phyloP scores from a whole-genome alignment of 2,329 filamentous ascomycete genomes.

The Scleromitrula shiraiana region DNA sequence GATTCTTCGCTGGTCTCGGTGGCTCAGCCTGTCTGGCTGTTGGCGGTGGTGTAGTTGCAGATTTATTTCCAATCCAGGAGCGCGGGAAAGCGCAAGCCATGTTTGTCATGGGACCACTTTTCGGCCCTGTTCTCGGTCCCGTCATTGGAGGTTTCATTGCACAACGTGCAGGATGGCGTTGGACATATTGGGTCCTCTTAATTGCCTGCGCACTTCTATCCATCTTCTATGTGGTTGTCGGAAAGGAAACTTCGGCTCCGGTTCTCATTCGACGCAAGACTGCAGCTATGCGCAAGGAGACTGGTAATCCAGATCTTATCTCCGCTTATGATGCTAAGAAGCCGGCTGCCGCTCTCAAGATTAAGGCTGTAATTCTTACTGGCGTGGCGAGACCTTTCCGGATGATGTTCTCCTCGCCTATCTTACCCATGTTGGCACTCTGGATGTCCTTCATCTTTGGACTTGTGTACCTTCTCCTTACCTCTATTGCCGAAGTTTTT shows the following conservation, averaged over 20 bases:
- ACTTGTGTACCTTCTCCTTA: slow-evolving; percentile 44
- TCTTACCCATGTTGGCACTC: slow-evolving; percentile 36
- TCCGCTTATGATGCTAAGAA: slow-evolving; percentile 35
- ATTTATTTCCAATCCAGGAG: slow-evolving; percentile 51
- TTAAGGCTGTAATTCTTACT: slow-evolving; percentile 26
- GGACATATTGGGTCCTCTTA: slow-evolving; percentile 4
- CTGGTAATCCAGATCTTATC: slow-evolving; percentile 30
- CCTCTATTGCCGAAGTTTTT: slow-evolving; percentile 39
- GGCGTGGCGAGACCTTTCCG: slow-evolving; percentile 44
- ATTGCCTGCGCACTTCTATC: slow-evolving; percentile 29
- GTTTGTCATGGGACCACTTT: slow-evolving; percentile 36
- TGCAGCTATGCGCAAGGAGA: not conserved
- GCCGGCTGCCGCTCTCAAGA: slow-evolving; percentile 20
- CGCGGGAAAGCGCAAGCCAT: slow-evolving; percentile 49
- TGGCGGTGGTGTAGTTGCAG: slow-evolving; percentile 53
- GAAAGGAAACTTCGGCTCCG: slow-evolving; percentile 32
- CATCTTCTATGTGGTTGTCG: slow-evolving; percentile 31
- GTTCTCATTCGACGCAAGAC: slow-evolving; percentile 24
- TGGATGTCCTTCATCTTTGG: slow-evolving; percentile 47
- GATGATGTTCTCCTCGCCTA: slow-evolving; percentile 32
- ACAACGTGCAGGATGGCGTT: slow-evolving; percentile 32
- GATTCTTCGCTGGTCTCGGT: slow-evolving; percentile 49
- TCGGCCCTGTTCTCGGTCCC: slow-evolving; percentile 29
- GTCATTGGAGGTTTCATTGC: slow-evolving; percentile 30
- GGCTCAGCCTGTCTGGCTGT: slow-evolving; percentile 41